A percentile compares a stretch with the other conserved stretches of the same genome.
Evolutionary conservation across 495 filamentous ascomycete genomes (phyloP).

Genomic region (Neurospora sp.): DNA sequence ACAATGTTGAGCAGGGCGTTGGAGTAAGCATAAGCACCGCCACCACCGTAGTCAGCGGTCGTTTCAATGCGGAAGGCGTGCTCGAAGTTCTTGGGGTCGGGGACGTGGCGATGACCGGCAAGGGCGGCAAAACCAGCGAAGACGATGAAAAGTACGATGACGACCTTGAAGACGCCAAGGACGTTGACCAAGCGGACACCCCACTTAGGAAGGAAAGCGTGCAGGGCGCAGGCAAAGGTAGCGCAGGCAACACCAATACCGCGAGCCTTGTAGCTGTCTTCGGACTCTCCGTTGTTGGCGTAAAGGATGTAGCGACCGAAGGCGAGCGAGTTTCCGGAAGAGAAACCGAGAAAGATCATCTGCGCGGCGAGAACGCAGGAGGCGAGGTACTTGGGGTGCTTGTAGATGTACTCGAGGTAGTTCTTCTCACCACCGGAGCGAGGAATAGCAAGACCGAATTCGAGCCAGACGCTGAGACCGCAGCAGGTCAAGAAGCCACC

Average conservation of each 20-base stretch:
- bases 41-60: slow-evolving; percentile 27
- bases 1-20: slow-evolving; percentile 40
- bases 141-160: slow-evolving; percentile 54
- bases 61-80: slow-evolving; percentile 18
- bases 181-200: slow-evolving; percentile 53
- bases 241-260: slow-evolving; percentile 43
- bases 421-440: slow-evolving; percentile 43
- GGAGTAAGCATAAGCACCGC: slow-evolving; percentile 25
- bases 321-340: slow-evolving; percentile 53
- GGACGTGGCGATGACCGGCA: slow-evolving; percentile 3
- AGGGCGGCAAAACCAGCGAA: slow-evolving; percentile 42
- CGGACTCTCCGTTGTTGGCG: slow-evolving; percentile 41
- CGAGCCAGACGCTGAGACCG: slow-evolving; percentile 15
- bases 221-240: slow-evolving; percentile 50
- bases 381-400: slow-evolving; percentile 50
- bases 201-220: slow-evolving; percentile 48
- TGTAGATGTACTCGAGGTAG: slow-evolving; percentile 55
- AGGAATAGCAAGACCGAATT: slow-evolving; percentile 44
- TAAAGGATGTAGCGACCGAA: slow-evolving; percentile 59
- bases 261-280: slow-evolving; percentile 50
- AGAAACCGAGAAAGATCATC: slow-evolving; percentile 43
- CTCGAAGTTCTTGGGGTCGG: slow-evolving; percentile 25
- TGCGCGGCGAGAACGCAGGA: slow-evolving; percentile 52
- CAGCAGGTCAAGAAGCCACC: slow-evolving; percentile 27
- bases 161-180: slow-evolving; percentile 55